A percentile compares a stretch with the other conserved stretches of the same genome.
These are phyloP conservation scores for Albifimbria verrucaria DNA, from an alignment of 2,329 filamentous ascomycete genomes.

Conservation along the genomic window DNA sequence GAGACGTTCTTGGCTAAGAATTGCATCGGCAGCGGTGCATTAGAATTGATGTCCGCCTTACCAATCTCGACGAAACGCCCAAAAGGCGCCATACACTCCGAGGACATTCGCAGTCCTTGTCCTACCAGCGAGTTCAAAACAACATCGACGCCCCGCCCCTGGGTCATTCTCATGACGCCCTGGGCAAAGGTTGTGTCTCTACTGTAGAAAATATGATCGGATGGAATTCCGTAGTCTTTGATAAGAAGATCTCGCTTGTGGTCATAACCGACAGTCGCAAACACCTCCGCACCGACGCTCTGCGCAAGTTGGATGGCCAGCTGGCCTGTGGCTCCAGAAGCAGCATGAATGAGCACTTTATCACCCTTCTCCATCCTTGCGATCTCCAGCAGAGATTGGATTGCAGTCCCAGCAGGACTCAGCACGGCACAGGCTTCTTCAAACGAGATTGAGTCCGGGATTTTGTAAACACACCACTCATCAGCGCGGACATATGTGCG, in stretches of 20 bases:
- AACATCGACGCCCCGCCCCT: slow-evolving; percentile 27
- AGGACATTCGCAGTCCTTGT: slow-evolving; percentile 25
- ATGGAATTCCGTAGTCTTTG: slow-evolving; percentile 18
- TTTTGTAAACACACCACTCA: slow-evolving; percentile 12
- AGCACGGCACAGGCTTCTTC: slow-evolving; percentile 30
- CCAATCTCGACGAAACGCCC: slow-evolving; percentile 34
- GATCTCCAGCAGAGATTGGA: slow-evolving; percentile 11
- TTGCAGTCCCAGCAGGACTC: slow-evolving; percentile 27
- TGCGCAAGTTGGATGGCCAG: slow-evolving; percentile 25
- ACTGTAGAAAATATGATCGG: slow-evolving; percentile 28
- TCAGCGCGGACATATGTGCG: slow-evolving; percentile 5
- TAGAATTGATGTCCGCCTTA: slow-evolving; percentile 22
- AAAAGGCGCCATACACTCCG: slow-evolving; percentile 29
- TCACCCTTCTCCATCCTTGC: slow-evolving; percentile 27
- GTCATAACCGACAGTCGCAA: slow-evolving; percentile 14
- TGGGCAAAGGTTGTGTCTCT: slow-evolving; percentile 20
- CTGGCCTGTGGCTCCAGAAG: slow-evolving; percentile 26
- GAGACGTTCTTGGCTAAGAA: slow-evolving; percentile 14
- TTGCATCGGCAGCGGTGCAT: slow-evolving; percentile 9
- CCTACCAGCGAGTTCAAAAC: slow-evolving; percentile 30
- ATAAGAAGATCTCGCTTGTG: slow-evolving; percentile 15
- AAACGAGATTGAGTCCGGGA: slow-evolving; percentile 32
- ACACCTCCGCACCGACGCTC: slow-evolving; percentile 19
- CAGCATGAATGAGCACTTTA: slow-evolving; percentile 30
- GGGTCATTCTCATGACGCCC: slow-evolving; percentile 21